These are phyloP conservation scores for Puccinia coronata DNA, from an alignment of 1,284 basidiomycete species.

Conservation along the genomic window DNA sequence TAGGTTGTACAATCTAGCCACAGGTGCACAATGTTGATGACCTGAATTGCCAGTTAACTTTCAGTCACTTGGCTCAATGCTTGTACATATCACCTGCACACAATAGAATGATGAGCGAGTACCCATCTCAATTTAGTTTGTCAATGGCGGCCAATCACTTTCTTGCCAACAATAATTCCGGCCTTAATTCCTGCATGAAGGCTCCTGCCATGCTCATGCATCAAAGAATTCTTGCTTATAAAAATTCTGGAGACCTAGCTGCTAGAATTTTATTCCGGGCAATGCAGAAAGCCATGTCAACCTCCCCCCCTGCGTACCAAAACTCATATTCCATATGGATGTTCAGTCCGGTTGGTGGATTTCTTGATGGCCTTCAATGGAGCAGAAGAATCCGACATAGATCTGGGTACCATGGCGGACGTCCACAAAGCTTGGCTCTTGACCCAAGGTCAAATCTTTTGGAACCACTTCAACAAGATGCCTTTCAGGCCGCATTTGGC, in stretches of 20 bases:
- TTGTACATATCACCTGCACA: no score
- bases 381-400: not conserved
- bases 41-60: not conserved
- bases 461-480: not conserved
- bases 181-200: not conserved
- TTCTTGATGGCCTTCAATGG: not conserved
- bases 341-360: constrained; percentile 1
- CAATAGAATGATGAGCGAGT: not conserved
- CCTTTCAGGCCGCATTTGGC: not conserved
- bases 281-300: no score
- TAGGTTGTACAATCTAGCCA: no score
- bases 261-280: not conserved
- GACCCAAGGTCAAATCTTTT: not conserved
- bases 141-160: not conserved
- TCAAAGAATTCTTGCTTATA: not conserved
- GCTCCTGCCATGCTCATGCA: not conserved
- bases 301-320: no score
- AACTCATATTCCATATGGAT: no score
- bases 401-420: not conserved
- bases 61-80: not conserved
- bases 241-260: not conserved
- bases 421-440: not conserved
- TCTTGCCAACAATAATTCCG: not conserved
- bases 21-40: not conserved
- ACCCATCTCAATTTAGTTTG: not conserved